A percentile compares a stretch with the other conserved stretches of the same genome.
phyloP scores from a whole-genome alignment of 495 filamentous ascomycete species.

The Pyronema omphalodes region DNA sequence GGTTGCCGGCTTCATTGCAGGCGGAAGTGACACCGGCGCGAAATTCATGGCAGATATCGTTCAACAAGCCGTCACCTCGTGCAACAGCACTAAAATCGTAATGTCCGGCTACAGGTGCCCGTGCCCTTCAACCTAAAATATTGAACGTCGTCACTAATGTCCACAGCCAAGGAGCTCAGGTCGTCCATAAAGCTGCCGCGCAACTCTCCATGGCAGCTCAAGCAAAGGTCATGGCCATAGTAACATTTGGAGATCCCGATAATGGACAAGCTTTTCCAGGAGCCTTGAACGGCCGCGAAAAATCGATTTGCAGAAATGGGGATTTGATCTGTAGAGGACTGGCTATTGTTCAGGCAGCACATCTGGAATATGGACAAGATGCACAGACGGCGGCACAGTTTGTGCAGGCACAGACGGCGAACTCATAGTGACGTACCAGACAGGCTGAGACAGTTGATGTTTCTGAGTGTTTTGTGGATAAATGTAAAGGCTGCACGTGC shows the following conservation, averaged over 20 bases:
- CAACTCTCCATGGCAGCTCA: not conserved
- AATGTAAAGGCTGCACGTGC: too few species aligned
- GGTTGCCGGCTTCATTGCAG: not conserved
- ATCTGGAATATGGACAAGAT: conserved; percentile 5
- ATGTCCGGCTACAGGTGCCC: conserved; percentile 22
- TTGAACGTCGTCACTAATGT: not conserved
- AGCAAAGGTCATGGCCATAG: conserved; percentile 6
- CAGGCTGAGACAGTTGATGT: too few species aligned
- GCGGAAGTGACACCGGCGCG: not conserved
- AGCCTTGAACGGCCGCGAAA: not conserved
- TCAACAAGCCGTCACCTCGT: conserved; percentile 30
- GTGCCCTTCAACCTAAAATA: not conserved
- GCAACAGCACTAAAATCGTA: conserved; percentile 42
- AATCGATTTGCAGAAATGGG: conserved; percentile 8
- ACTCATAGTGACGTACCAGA: too few species aligned
- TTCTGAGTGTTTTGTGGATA: too few species aligned
- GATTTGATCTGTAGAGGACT: conserved; percentile 12
- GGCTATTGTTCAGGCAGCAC: conserved; percentile 4
- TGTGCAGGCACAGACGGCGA: not conserved
- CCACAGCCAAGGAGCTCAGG: conserved; percentile 12
- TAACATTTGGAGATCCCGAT: conserved; percentile 14
- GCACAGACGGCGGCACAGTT: conserved; percentile 4
- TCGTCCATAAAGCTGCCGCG: conserved; percentile 10
- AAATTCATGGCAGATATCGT: conserved; percentile 22
- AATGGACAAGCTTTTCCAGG: conserved; percentile 8